Base-by-base conservation (phyloP, 805 yeast species). In the Tetrapisispora taiwanensis region DNA sequence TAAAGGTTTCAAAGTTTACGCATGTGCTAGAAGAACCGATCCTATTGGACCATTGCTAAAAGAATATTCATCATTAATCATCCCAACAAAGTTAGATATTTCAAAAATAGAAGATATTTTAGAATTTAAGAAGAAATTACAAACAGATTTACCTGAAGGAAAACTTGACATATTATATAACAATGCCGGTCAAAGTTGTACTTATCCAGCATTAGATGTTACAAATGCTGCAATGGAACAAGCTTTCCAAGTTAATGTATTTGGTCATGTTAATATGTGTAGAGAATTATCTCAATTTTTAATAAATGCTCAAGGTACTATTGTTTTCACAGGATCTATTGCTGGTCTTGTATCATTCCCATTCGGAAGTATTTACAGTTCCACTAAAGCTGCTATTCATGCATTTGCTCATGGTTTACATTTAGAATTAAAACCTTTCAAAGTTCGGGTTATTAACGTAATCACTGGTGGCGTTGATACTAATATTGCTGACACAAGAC, bases 401-500 rank as follows among this genome's bases (percentile, higher is more conserved):
- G 80, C 75, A 51, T 84, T 78, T 55, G 83, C 86, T 0, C 72
- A 75, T 34, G 72, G 72, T 2, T 63, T 84, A 45, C 74, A 80
- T 42, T 56, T 79, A 22, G 95, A 84, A 60, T 59, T 84, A 72
- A 75, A 75, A 56, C 83, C 86, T 3, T 79, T 82, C 53, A 83
- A 74, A 14, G 90, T 84, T 5, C 69, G 76, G 41, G 90, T 84
- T 0, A 68, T 81, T 47, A 80, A 81, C 52, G 70, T 80, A 12
- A 63, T 82, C 34, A 84, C 92, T 8, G 94, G 94, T 27, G 90
- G 84, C 31, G 92, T 84, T 27, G 65, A 66, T 19, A 81, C 92
- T 0, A 70, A 78, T 45, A 81, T 84, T 52, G 84, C 79, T 0
- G 90, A 84, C 52, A 74, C 67, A 2, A 69, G 86, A 51, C 72